Base-by-base conservation (phyloP, 352 stramenopile genomes). In the Phytophthora hybrid region DNA sequence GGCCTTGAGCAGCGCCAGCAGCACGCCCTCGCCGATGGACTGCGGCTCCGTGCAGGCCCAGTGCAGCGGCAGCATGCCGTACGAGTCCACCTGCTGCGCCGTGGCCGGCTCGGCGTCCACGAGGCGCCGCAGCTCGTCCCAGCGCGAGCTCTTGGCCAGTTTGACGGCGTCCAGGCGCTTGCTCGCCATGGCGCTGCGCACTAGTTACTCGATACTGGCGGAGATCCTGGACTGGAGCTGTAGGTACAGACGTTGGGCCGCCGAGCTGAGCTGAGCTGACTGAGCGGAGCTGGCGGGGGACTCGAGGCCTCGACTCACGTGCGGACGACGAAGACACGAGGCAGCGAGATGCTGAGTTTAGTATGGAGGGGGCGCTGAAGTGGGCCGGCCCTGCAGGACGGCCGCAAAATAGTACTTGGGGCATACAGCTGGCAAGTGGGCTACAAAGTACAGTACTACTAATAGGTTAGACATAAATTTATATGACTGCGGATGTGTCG, bases 51-150 rank as follows among this genome's bases (percentile, higher is more conserved):
- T 97, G 71, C 90, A 97, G 13, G 90, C 88, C 90, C 90, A 97
- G 68, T 97, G 90, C 49, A 97, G 83, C 55, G 90, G 90, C 62
- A 97, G 74, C 90, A 97, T 97, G 51, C 88, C 90, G 74, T 95
- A 97, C 51, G 85, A 91, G 76, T 97, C 90, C 63, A 84, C 77
- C 62, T 97, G 87, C 70, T 94, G 85, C 54, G 90, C 90, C 16
- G 78, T 80, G 26, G 66, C 52, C 46, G 90, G 83, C 59, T 97
- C 89, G 7, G 76, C 78, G 73, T 95, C 88, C 59, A 97, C 83
- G 51, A 97, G 81, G 16, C 76, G 76, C 46, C 83, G 80, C 54
- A 97, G 82, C 68, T 94, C 88, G 14, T 91, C 86, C 90, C 90
- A 97, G 57, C 82, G 84, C 41, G 88, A 95, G 63, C 80, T 82